Conservation (phyloP, 345 rosid genomes). For the Rhodomyrtus tomentosa region DNA sequence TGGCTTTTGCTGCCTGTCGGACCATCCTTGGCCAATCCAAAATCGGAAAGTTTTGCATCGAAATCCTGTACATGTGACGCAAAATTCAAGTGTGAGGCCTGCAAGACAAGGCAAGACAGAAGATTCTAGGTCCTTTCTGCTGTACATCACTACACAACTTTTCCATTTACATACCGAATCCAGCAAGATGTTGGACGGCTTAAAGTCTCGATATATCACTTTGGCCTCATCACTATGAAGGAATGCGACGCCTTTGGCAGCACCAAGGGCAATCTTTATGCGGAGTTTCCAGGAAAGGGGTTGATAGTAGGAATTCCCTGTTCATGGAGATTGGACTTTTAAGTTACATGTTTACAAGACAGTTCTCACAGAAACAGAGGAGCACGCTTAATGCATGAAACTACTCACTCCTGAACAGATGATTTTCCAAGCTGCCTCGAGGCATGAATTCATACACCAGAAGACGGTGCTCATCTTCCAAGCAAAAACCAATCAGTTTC, state of each 20-base stretch:
- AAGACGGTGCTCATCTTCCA: conserved; percentile 90
- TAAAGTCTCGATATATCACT: conserved; percentile 90
- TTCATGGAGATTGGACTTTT: background rate
- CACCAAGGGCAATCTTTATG: conserved; percentile 78
- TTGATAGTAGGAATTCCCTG: conserved; percentile 51
- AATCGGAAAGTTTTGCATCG: conserved; percentile 40
- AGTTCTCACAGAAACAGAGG: background rate
- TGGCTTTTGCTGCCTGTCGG: conserved; percentile 37
- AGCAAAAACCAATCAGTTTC: conserved; percentile 77
- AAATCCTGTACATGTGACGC: conserved; percentile 9
- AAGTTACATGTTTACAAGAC: background rate
- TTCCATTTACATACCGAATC: conserved; percentile 39
- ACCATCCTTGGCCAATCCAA: conserved; percentile 45
- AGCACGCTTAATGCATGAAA: background rate
- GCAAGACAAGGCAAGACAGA: background rate
- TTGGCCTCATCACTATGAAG: conserved; percentile 73
- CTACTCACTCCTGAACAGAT: conserved; percentile 57
- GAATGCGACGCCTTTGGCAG: conserved; percentile 89
- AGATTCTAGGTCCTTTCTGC: background rate
- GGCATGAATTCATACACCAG: conserved; percentile 94
- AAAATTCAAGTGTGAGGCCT: background rate
- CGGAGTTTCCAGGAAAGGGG: conserved; percentile 85
- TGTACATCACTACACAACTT: background rate
- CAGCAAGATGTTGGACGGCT: conserved; percentile 72
- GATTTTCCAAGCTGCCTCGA: conserved; percentile 90